Conservation (phyloP, 805 yeast genomes). For the Candida railenensis region DNA sequence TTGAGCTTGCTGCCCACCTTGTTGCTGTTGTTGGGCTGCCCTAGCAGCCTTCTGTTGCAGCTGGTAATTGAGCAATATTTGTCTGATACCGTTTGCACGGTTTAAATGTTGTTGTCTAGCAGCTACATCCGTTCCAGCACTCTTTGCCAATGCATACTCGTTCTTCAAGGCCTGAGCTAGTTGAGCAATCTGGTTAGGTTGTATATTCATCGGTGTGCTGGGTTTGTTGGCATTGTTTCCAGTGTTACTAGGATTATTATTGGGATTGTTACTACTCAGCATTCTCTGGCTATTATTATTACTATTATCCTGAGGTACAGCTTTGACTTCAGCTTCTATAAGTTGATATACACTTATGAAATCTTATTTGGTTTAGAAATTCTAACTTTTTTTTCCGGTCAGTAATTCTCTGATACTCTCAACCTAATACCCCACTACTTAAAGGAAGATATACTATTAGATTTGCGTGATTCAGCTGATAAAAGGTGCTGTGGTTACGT, state of each 20-base stretch:
- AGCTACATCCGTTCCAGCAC: slow-evolving; percentile 57
- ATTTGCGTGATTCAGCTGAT: too few relatives aligned
- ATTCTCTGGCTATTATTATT: not conserved
- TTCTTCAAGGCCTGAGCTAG: slow-evolving; percentile 57
- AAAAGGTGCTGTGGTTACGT: too few relatives aligned
- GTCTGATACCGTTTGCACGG: slow-evolving; percentile 64
- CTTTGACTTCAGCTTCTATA: too few relatives aligned
- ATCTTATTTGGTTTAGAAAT: too few relatives aligned
- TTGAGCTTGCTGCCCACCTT: slow-evolving; percentile 22
- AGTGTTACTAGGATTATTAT: not conserved
- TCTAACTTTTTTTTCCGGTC: too few relatives aligned
- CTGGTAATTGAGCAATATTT: slow-evolving; percentile 55
- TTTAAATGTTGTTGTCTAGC: slow-evolving; percentile 62
- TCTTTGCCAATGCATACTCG: slow-evolving; percentile 62
- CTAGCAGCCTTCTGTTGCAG: slow-evolving; percentile 38
- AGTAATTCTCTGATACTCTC: too few relatives aligned
- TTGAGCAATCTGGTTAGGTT: slow-evolving; percentile 55
- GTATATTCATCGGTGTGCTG: slow-evolving; percentile 23
- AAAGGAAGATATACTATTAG: too few relatives aligned
- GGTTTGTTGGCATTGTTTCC: not conserved
- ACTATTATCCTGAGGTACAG: too few relatives aligned
- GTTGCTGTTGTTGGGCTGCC: not conserved
- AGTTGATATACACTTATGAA: too few relatives aligned
- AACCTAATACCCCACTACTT: too few relatives aligned
- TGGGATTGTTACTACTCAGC: not conserved